These are phyloP conservation scores for Microsporum ferrugineum DNA, from an alignment of 2,329 filamentous ascomycete species.

Conservation along the genomic window DNA sequence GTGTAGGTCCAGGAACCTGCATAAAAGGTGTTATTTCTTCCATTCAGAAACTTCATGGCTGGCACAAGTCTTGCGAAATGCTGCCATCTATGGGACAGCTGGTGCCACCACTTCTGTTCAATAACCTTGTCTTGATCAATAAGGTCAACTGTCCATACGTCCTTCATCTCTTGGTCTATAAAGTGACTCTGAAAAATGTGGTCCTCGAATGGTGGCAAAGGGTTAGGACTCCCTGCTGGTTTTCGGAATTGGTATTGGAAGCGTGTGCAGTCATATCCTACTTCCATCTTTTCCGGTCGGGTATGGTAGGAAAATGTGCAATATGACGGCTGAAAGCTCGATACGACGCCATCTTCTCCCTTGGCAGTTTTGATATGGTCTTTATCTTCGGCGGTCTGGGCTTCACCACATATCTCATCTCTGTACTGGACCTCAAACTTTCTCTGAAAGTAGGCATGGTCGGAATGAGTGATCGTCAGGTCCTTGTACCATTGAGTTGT, in stretches of 20 bases:
- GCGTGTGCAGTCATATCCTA: slow-evolving; percentile 63
- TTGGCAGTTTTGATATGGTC: slow-evolving; percentile 39
- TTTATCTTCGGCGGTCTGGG: slow-evolving; percentile 32
- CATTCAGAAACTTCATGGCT: slow-evolving; percentile 61
- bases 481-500: slow-evolving; percentile 55
- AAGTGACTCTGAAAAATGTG: slow-evolving; percentile 61
- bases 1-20: slow-evolving; percentile 59
- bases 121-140: slow-evolving; percentile 49
- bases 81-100: slow-evolving; percentile 49
- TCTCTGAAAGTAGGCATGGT: slow-evolving; percentile 46
- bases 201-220: slow-evolving; percentile 37
- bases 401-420: slow-evolving; percentile 39
- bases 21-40: slow-evolving; percentile 50
- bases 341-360: slow-evolving; percentile 29
- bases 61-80: slow-evolving; percentile 55
- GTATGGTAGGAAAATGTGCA: slow-evolving; percentile 46
- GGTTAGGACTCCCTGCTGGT: slow-evolving; percentile 12
- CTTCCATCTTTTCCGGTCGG: slow-evolving; percentile 46
- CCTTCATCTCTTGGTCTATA: slow-evolving; percentile 45
- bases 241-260: slow-evolving; percentile 60
- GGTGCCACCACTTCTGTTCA: slow-evolving; percentile 51
- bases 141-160: slow-evolving; percentile 47
- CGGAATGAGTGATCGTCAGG: slow-evolving; percentile 50
- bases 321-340: slow-evolving; percentile 48
- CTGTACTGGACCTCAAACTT: slow-evolving; percentile 47